Evolutionary conservation across 257 asterid genomes (phyloP).

Genomic region (Ilex asprella): DNA sequence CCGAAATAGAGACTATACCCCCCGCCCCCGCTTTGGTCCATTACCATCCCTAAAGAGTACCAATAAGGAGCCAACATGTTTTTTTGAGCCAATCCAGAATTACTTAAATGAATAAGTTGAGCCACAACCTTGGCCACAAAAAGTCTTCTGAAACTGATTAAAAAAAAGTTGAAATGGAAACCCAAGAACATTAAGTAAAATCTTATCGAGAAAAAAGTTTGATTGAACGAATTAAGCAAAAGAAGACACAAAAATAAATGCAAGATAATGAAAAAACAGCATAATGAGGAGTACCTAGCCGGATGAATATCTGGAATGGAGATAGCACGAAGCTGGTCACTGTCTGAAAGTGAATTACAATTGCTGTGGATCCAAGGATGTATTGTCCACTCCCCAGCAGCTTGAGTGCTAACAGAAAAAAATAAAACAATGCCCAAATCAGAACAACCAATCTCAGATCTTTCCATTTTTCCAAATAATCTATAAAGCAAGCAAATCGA

Average conservation of each 20-base stretch:
- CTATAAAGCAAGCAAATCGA: not conserved
- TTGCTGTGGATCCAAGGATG: slow-evolving; percentile 98
- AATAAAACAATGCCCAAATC: slow-evolving; percentile 16
- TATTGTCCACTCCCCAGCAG: slow-evolving; percentile 84
- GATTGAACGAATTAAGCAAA: slow-evolving; percentile 5
- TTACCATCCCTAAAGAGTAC: not conserved
- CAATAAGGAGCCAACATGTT: not conserved
- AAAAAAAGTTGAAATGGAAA: not conserved
- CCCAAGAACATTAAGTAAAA: not conserved
- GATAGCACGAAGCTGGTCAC: slow-evolving; percentile 88
- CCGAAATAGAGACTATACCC: too few relatives aligned
- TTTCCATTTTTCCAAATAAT: slow-evolving; percentile 4
- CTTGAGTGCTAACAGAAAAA: slow-evolving; percentile 40
- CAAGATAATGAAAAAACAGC: not conserved
- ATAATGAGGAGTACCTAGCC: slow-evolving; percentile 55
- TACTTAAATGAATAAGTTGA: not conserved
- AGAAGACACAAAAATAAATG: slow-evolving; percentile 4
- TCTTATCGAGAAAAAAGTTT: not conserved
- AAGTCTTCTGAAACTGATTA: not conserved
- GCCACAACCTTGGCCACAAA: not conserved
- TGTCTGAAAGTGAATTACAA: slow-evolving; percentile 82
- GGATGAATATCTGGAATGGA: slow-evolving; percentile 93
- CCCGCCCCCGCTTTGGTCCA: too few relatives aligned
- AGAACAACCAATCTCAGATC: slow-evolving; percentile 7
- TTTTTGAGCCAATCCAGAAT: not conserved